These are phyloP conservation scores for Fusarium praegraminearum DNA, from an alignment of 2,329 filamentous ascomycete species.

Conservation along the genomic window DNA sequence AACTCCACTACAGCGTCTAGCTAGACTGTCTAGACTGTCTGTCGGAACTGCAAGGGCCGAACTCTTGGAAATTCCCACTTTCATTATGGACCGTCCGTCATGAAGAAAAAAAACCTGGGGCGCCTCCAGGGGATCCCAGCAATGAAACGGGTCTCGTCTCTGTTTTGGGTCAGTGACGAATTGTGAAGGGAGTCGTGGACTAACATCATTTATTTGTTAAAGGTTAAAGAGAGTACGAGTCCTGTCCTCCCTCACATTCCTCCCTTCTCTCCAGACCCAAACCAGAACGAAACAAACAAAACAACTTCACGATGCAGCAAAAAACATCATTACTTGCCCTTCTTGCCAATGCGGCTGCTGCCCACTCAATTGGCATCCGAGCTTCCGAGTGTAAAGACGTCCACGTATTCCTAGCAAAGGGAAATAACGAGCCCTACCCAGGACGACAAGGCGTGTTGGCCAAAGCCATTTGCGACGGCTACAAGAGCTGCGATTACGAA, in stretches of 20 bases:
- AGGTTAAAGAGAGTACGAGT: background rate
- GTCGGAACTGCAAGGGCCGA: background rate
- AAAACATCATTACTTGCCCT: background rate
- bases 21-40: background rate
- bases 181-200: background rate
- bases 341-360: background rate
- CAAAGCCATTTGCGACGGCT: constrained; percentile 5
- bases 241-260: background rate
- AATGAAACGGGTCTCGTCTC: constrained; percentile 8
- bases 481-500: constrained; percentile 27
- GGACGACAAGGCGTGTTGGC: constrained; percentile 22
- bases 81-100: background rate
- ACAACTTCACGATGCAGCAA: constrained; percentile 9
- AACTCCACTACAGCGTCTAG: background rate
- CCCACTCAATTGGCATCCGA: constrained; percentile 1
- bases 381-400: constrained; percentile 21
- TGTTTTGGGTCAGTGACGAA: constrained; percentile 13
- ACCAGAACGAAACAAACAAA: background rate
- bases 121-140: constrained; percentile 7
- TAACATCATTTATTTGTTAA: background rate
- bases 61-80: background rate
- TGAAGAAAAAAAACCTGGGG: constrained; percentile 8
- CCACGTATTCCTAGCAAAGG: constrained; percentile 23
- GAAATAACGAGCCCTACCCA: constrained; percentile 23
- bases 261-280: background rate